Base-by-base conservation (phyloP, 75 land plant species). In the Larix kaempferi region DNA sequence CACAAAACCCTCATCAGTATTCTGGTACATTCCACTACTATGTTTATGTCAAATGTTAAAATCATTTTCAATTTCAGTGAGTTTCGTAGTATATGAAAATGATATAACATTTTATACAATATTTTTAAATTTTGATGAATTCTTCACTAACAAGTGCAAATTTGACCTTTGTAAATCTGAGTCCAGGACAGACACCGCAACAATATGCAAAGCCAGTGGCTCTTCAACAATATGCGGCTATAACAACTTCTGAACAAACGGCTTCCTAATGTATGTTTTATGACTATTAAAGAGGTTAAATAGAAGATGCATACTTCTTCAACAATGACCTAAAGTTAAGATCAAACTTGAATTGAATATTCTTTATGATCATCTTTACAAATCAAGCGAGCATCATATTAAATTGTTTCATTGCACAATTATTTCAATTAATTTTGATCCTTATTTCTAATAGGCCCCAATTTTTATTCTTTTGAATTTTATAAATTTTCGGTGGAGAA, bases 221-320 rank as follows among this genome's bases (percentile, higher is more conserved):
- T 69, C 73, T 69, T 69, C 49, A 49, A 49, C 56, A 7, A 23
- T 73, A 73, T 54, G 56, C 56, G 22, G 74, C 56, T 73, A 54
- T 73, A 49, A 56, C 74, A 73, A 25, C 56, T 73, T 54, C 74
- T 73, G 56, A 73, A 73, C 56, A 49, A 12, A n/a, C 56, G 22
- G 56, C 74, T 54, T 44, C 74, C 2, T 73, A 25, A 73, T n/a
- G 21, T 33, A 67, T 67, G 35, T 37, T 37, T 37, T 37, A 3
- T 37, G 39, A 37, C 1, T 37, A 37, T 37, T 37, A 3, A 37
- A 37, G 1, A 37, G 39, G 39, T 1, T 37, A 37, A 37, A 37
- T 1, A 37, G 3, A 37, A 37, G 3, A 37, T 37, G 39, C 39
- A 37, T 37, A 2, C 39, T 37, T 2, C 39, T 37, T 37, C 3